phyloP scores from a whole-genome alignment of 768 basidiomycete species.

The Leccinum rimulosum region DNA sequence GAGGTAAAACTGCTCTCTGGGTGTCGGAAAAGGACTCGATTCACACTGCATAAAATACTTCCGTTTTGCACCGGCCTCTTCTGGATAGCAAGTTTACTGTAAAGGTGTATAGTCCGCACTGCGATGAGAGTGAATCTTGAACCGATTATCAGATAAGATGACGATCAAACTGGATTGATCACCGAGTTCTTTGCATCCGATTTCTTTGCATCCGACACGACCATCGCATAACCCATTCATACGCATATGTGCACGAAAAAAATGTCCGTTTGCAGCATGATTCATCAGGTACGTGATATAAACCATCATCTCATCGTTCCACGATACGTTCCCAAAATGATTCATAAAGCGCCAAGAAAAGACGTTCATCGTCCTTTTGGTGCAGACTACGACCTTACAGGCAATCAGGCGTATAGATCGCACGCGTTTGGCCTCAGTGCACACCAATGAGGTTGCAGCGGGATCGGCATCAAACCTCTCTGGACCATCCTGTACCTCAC shows the following conservation, averaged over 20 bases:
- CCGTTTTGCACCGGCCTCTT: no score
- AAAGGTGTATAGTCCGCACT: no score
- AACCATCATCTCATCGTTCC: background rate
- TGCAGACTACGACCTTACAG: background rate
- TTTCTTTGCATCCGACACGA: background rate
- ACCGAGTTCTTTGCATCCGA: background rate
- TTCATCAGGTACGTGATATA: background rate
- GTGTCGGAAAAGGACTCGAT: no score
- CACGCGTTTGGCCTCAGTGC: conserved; percentile 48
- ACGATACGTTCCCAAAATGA: background rate
- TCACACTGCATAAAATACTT: no score
- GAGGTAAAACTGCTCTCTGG: no score
- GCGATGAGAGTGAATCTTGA: no score
- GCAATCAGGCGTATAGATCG: conserved; percentile 30
- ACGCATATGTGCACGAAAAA: background rate
- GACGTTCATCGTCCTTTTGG: background rate
- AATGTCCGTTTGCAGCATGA: background rate
- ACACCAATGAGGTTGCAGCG: conserved; percentile 59
- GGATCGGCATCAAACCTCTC: conserved; percentile 45
- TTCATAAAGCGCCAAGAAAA: background rate
- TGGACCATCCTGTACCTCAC: conserved; percentile 46
- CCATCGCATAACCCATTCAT: background rate
- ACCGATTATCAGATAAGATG: background rate
- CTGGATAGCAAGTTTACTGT: no score
- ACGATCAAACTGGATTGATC: background rate